phyloP scores from a whole-genome alignment of 192 early-diverging fungal genomes.

The Chytriomyces confervae region DNA sequence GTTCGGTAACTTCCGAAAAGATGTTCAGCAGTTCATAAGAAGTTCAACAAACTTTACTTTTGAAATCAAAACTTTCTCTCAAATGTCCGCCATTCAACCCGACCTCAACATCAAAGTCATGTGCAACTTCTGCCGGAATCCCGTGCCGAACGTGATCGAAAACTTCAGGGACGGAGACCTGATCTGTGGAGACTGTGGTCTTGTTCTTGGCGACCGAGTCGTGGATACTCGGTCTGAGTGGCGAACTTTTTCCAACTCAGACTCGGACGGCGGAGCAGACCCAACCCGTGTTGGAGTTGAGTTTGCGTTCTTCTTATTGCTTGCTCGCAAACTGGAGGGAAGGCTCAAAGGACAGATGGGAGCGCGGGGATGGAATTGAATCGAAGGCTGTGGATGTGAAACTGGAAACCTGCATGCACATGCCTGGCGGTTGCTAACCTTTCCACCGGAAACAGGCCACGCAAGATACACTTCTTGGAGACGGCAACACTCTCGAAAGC shows the following conservation, averaged over 20 bases:
- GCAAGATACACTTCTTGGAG: slow-evolving; percentile 77
- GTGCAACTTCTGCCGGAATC: slow-evolving; percentile 80
- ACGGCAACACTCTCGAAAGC: slow-evolving; percentile 72
- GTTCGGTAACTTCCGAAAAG: too few relatives aligned
- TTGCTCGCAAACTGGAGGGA: not conserved
- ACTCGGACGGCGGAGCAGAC: slow-evolving; percentile 82
- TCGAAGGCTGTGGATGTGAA: too few relatives aligned
- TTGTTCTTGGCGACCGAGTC: slow-evolving; percentile 84
- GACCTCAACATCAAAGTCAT: slow-evolving; percentile 64
- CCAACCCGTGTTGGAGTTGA: slow-evolving; percentile 84
- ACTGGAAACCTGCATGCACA: too few relatives aligned
- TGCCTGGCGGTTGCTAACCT: not conserved
- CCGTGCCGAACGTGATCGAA: slow-evolving; percentile 85
- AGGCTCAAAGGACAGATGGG: not conserved
- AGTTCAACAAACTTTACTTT: too few relatives aligned
- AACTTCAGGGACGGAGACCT: slow-evolving; percentile 89
- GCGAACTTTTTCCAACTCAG: slow-evolving; percentile 87
- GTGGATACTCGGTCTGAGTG: slow-evolving; percentile 96
- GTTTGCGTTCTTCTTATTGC: not conserved
- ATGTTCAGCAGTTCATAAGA: too few relatives aligned
- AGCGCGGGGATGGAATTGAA: too few relatives aligned
- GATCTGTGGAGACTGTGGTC: slow-evolving; percentile 89
- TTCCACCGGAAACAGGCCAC: slow-evolving; percentile 47
- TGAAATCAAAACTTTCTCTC: too few relatives aligned
- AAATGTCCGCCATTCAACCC: not conserved